Percentiles rank a stretch among this genome's conserved stretches.
phyloP scores from a whole-genome alignment of 179 eudicot genomes.

The Silene noctiflora region DNA sequence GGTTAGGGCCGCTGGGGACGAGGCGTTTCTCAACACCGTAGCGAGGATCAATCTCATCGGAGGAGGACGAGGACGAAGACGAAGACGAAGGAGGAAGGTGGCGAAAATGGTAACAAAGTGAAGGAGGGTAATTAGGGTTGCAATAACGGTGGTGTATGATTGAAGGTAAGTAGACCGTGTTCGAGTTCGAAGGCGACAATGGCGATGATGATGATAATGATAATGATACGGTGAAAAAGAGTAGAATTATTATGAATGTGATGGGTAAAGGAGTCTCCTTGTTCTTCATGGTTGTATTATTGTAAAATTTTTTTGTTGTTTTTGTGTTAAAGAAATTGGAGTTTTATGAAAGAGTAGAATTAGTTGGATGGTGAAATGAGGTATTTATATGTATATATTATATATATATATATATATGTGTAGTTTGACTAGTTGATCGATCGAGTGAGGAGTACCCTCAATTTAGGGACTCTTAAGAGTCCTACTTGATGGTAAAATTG shows the following conservation, averaged over 20 bases:
- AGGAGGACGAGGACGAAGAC: background rate
- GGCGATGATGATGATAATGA: background rate
- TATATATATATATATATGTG: too few relatives aligned
- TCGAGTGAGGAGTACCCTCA: too few relatives aligned
- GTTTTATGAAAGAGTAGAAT: background rate
- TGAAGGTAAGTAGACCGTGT: conserved; percentile 17
- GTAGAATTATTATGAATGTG: background rate
- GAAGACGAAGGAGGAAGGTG: conserved; percentile 22
- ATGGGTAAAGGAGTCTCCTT: background rate
- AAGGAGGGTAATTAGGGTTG: conserved; percentile 29
- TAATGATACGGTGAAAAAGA: conserved; percentile 4
- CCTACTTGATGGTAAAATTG: too few relatives aligned
- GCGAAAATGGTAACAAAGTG: conserved; percentile 31
- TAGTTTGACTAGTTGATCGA: too few relatives aligned
- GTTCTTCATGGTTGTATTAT: conserved; percentile 4
- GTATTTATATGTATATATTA: background rate
- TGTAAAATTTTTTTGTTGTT: background rate
- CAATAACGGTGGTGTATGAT: conserved; percentile 24
- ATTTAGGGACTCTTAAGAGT: too few relatives aligned
- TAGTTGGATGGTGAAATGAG: conserved; percentile 11
- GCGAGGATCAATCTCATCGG: conserved; percentile 52
- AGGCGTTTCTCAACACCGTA: conserved; percentile 75
- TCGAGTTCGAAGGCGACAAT: conserved; percentile 1
- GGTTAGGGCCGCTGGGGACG: conserved; percentile 89
- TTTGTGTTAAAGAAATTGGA: background rate